These are phyloP conservation scores for Xylariomycetidae sp. DNA, from an alignment of 2,329 filamentous ascomycete species.

Conservation along the genomic window DNA sequence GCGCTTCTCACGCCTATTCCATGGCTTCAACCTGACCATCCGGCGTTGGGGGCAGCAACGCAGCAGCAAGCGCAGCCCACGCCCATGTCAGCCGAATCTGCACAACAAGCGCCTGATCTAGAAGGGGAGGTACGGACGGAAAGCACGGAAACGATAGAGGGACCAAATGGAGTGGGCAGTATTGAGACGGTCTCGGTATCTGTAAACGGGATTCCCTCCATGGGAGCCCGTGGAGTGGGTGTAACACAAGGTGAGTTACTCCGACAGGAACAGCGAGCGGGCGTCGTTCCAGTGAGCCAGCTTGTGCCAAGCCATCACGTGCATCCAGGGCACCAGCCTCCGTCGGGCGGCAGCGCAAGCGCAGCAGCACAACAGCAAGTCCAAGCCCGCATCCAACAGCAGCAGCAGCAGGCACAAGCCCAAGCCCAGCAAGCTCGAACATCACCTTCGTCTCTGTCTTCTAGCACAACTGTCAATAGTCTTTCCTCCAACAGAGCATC, in stretches of 20 bases:
- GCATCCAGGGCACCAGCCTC: slow-evolving; percentile 14
- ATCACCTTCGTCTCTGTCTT: slow-evolving; percentile 12
- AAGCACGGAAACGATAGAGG: slow-evolving; percentile 73
- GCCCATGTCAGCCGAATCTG: slow-evolving; percentile 19
- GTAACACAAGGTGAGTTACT: slow-evolving; percentile 80
- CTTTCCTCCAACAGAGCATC: slow-evolving; percentile 3
- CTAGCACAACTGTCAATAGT: too few relatives aligned
- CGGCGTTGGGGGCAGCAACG: slow-evolving; percentile 14
- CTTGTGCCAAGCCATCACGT: slow-evolving; percentile 38
- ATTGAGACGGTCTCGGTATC: slow-evolving; percentile 77
- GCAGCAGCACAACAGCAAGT: slow-evolving; percentile 14
- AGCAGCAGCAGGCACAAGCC: slow-evolving; percentile 18
- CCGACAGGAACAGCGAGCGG: slow-evolving; percentile 79
- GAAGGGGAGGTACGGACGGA: slow-evolving; percentile 63
- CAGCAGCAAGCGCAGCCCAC: slow-evolving; percentile 14
- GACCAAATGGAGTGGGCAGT: slow-evolving; percentile 70
- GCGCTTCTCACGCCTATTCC: slow-evolving; percentile 90
- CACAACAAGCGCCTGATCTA: slow-evolving; percentile 31
- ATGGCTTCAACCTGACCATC: slow-evolving; percentile 55
- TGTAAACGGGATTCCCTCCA: slow-evolving; percentile 61
- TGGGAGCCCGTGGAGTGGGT: slow-evolving; percentile 42
- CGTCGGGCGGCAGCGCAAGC: slow-evolving; percentile 13
- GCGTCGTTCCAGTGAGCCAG: slow-evolving; percentile 66
- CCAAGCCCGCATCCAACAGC: slow-evolving; percentile 12
- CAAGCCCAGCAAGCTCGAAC: slow-evolving; percentile 16